Base-by-base conservation (phyloP, 305 asterid genomes). In the Coffea humblotiana region DNA sequence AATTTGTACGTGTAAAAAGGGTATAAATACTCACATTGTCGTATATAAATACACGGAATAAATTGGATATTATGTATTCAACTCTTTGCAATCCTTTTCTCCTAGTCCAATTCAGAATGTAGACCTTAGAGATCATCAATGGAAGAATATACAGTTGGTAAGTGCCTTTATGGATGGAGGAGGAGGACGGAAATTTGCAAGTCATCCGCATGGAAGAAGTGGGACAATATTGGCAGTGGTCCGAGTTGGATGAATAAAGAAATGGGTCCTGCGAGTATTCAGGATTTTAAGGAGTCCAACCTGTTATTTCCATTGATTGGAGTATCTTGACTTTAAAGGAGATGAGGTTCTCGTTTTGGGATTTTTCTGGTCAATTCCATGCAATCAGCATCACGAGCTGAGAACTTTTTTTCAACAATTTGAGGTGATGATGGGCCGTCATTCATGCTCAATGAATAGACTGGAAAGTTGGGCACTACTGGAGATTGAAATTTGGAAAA, bases 391-490 rank as follows among this genome's bases (percentile, higher is more conserved):
- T n/a, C 66, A 72, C 19, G 56, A 72, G 74, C 67, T 35, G 71
- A 23, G 49, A n/a, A 71, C 5, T 23, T 7, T 43, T 51, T 81
- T 45, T 29, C 29, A 74, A 37, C 48, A 52, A 63, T 56, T 74
- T 66, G 66, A 52, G 79, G 69, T 32, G 49, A 79, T 79, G 66
- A 83, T 79, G 63, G 83, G 15, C 81, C 86, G 79, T 75, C 77
- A 83, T 65, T 83, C 79, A 83, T 70, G 86, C 79, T 56, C 43
- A 40, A 40, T 40, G 71, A 54, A 67, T 64, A 43, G 19, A 45
- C 58, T n/a, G 75, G 77, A 81, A 72, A 49, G 43, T 81, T 78
- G 61, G 47, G 25, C 70, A 65, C 10, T 0, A 21, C 43, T 65
- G 37, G 19, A 65, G 43, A 65, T 13, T 65, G 18, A 18, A 64